phyloP scores from a whole-genome alignment of 495 filamentous ascomycete genomes.

The Penicillium angulare region DNA sequence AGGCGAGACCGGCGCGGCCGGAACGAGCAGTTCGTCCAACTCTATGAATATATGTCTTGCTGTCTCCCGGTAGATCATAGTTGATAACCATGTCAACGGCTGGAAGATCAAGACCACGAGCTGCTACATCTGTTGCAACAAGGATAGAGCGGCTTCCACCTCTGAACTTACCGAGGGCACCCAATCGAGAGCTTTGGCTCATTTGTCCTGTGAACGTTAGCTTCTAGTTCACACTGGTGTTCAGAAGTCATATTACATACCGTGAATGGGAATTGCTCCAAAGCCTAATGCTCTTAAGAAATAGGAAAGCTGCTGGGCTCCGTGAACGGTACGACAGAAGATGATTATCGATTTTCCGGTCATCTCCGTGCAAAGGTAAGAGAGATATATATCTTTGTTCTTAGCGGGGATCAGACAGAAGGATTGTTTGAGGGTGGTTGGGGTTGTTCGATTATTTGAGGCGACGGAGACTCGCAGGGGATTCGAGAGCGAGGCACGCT shows the following conservation, averaged over 20 bases:
- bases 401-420: slow-evolving; percentile 85
- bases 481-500: slow-evolving; percentile 80
- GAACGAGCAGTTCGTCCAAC: slow-evolving; percentile 93
- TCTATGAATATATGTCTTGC: slow-evolving; percentile 92
- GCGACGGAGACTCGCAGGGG: slow-evolving; percentile 76
- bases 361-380: slow-evolving; percentile 81
- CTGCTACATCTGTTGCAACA: slow-evolving; percentile 94
- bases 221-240: no score
- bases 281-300: slow-evolving; percentile 77
- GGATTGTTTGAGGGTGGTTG: slow-evolving; percentile 75
- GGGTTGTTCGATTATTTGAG: slow-evolving; percentile 84
- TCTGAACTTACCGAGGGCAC: slow-evolving; percentile 84
- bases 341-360: slow-evolving; percentile 81
- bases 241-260: no score
- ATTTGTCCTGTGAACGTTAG: slow-evolving; percentile 68
- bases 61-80: slow-evolving; percentile 76
- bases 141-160: slow-evolving; percentile 74
- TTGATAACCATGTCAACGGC: slow-evolving; percentile 88
- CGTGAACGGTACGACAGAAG: slow-evolving; percentile 91
- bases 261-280: slow-evolving; percentile 83
- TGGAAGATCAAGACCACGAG: slow-evolving; percentile 92
- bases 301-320: slow-evolving; percentile 80
- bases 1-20: slow-evolving; percentile 78
- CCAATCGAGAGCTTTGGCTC: slow-evolving; percentile 78
- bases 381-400: slow-evolving; percentile 87